A percentile compares a stretch with the other conserved stretches of the same genome.
Conservation (phyloP, 805 yeast genomes). For the Teunomyces stri region DNA sequence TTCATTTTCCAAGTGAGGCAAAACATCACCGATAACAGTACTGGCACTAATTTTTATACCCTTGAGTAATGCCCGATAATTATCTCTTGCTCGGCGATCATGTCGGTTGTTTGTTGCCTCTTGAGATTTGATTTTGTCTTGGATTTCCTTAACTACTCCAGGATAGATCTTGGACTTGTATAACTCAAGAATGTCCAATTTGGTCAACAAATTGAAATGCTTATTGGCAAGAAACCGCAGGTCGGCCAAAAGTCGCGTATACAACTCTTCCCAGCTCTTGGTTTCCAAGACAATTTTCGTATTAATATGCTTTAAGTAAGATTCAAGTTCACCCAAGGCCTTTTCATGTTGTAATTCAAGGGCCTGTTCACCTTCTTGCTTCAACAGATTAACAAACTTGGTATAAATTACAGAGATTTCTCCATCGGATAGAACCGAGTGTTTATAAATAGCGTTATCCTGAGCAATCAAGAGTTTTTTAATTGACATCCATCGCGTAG, state of each 20-base stretch:
- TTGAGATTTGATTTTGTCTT: conserved; percentile 17
- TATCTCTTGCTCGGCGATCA: conserved; percentile 67
- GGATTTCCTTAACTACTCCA: conserved; percentile 16
- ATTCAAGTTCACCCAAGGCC: conserved; percentile 53
- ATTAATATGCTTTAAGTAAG: conserved; percentile 44
- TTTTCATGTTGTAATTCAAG: conserved; percentile 32
- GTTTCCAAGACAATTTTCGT: conserved; percentile 24
- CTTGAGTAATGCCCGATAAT: conserved; percentile 48
- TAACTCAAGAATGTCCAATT: conserved; percentile 57
- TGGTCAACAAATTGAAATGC: conserved; percentile 50
- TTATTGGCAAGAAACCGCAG: conserved; percentile 57
- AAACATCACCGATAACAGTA: conserved; percentile 59
- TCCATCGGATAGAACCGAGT: conserved; percentile 56
- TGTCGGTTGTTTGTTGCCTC: conserved; percentile 45
- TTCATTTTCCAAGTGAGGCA: conserved; percentile 51
- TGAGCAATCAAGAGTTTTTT: conserved; percentile 48
- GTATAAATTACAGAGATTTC: conserved; percentile 55
- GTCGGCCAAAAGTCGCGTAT: conserved; percentile 39
- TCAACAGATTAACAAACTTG: conserved; percentile 46
- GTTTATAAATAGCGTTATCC: conserved; percentile 64
- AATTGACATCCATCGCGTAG: conserved; percentile 64
- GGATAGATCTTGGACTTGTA: conserved; percentile 44
- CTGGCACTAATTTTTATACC: conserved; percentile 46
- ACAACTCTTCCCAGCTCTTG: conserved; percentile 38
- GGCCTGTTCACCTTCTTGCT: conserved; percentile 24